These are phyloP conservation scores for Calocera viscosa DNA, from an alignment of 768 basidiomycete genomes.

Conservation along the genomic window DNA sequence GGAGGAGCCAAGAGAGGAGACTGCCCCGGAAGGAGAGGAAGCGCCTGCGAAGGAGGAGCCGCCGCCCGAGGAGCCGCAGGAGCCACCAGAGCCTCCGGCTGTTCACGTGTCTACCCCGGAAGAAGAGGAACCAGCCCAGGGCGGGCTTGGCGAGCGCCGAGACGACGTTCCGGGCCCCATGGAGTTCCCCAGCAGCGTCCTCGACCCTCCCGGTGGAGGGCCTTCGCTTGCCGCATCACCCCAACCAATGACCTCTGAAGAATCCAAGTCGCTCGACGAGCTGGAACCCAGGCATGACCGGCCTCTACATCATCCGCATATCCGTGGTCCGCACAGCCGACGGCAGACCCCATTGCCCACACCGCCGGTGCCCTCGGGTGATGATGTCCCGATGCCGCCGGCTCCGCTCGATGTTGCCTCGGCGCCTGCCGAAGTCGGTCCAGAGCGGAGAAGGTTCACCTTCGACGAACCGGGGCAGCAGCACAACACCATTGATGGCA, in stretches of 20 bases:
- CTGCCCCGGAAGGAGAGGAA: not conserved
- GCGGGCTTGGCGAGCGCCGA: not conserved
- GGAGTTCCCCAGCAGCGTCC: not conserved
- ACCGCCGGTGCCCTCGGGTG: not conserved
- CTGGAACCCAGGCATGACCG: not conserved
- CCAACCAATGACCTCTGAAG: not conserved
- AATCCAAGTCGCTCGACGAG: not conserved
- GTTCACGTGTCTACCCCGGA: not conserved
- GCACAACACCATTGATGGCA: not conserved
- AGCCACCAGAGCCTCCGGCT: not conserved
- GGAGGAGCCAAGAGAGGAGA: not conserved
- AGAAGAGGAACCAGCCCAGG: not conserved
- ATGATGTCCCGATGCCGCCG: not conserved
- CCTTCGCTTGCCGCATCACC: not conserved
- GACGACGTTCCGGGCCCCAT: not conserved
- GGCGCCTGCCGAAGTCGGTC: slow-evolving; percentile 9
- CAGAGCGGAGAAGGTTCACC: not conserved
- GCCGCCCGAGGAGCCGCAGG: not conserved
- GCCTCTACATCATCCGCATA: not conserved
- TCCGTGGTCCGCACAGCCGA: not conserved
- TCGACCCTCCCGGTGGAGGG: not conserved
- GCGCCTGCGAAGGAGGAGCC: not conserved
- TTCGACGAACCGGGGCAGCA: not conserved
- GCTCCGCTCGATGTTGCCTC: slow-evolving; percentile 10
- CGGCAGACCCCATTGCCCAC: not conserved